Base-by-base conservation (phyloP, 202 grass and related monocot species). In the Alloteropsis angusta region DNA sequence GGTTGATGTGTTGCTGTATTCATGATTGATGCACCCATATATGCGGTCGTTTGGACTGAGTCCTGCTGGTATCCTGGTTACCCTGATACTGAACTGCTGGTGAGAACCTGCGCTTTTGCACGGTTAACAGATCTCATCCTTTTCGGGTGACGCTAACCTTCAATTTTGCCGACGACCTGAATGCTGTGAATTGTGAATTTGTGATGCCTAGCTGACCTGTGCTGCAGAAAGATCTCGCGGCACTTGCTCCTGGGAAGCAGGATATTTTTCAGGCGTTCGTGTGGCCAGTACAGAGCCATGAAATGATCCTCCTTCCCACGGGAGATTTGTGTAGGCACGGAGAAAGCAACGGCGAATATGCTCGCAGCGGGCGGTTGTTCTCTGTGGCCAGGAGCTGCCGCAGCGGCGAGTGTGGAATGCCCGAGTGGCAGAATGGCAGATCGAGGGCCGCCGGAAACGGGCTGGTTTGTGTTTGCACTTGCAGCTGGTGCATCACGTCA, bases 181-280 rank as follows among this genome's bases (percentile, higher is more conserved):
- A 22, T 60, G 65, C 32, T 82, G 47, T 25, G 16, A 47, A 42
- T 17, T 80, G 77, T 50, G 66, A 49, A 47, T 30, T 17, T 80
- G 77, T 50, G 66, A 49, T 5, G 23, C 25, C 34, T 74, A 38
- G 13, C 9, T 8, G 55, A n/a, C 17, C 34, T 65, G 25, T 55
- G 28, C 42, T 3, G 38, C 49, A 41, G 41, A 69, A 75, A 68
- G 53, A 68, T 67, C 21, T 21, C 18, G 47, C n/a, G 26, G 25
- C 48, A 0, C 16, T 43, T 65, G 38, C 37, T 16, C 18, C 32
- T 36, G 50, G 37, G 42, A 30, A 19, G 28, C 7, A 60, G 3
- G 79, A 83, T 83, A 21, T 74, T 79, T 82, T 82, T 58, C 13
- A 54, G 46, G 69, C 34, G 56, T 82, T 16, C 52, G 6, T 68